These are phyloP conservation scores for Podospora australis DNA, from an alignment of 495 filamentous ascomycete genomes.

Conservation along the genomic window DNA sequence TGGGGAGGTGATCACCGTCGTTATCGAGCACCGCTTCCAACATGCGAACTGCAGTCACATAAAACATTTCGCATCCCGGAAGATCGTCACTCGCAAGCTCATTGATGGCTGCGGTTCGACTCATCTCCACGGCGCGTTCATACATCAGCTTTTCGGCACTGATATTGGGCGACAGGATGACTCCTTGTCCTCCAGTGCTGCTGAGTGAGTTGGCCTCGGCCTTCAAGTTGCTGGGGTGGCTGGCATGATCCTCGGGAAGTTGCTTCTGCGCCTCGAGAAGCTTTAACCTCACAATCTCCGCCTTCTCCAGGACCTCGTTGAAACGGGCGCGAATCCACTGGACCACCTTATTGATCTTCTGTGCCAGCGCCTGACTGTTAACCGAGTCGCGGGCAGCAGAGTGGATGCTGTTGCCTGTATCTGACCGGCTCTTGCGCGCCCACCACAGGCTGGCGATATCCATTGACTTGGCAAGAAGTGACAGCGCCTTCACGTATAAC, in stretches of 20 bases:
- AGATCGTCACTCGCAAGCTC: conserved; percentile 91
- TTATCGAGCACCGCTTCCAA: conserved; percentile 87
- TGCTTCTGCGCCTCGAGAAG: conserved; percentile 79
- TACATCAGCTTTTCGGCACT: conserved; percentile 98
- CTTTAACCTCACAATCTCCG: conserved; percentile 81
- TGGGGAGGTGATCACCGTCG: conserved; percentile 61
- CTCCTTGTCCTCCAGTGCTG: conserved; percentile 51
- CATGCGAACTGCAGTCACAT: conserved; percentile 86
- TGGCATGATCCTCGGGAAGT: conserved; percentile 77
- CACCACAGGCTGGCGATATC: conserved; percentile 93
- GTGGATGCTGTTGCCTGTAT: conserved; percentile 43
- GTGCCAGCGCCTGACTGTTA: conserved; percentile 50
- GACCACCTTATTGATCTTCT: conserved; percentile 83
- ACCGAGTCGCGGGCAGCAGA: conserved; percentile 37
- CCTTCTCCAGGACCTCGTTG: conserved; percentile 94
- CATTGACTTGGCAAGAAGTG: conserved; percentile 89
- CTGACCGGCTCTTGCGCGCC: conserved; percentile 66
- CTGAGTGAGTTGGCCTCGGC: conserved; percentile 42
- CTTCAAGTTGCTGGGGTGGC: conserved; percentile 70
- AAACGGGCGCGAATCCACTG: conserved; percentile 92
- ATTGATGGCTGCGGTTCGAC: conserved; percentile 84
- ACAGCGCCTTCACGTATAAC: conserved; percentile 87
- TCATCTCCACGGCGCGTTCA: conserved; percentile 95
- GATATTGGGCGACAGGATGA: conserved; percentile 59
- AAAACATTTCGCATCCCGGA: conserved; percentile 82